These are phyloP conservation scores for Phytophthora fragariae DNA, from an alignment of 352 stramenopile species.

Conservation along the genomic window DNA sequence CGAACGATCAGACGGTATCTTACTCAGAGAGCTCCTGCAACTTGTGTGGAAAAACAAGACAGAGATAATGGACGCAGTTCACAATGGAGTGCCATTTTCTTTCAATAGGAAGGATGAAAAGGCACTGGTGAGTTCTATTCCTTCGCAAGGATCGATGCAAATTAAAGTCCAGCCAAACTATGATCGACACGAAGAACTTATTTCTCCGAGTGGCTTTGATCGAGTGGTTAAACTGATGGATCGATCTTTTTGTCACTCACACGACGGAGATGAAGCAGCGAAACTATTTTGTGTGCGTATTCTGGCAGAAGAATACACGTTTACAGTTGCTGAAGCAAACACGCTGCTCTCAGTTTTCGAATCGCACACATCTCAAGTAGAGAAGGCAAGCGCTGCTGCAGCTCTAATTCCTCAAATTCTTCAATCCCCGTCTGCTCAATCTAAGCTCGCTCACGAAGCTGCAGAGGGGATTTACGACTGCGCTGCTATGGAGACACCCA, in stretches of 20 bases:
- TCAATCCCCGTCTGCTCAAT: constrained; percentile 20
- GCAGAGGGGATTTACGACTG: constrained; percentile 64
- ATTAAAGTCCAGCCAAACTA: constrained; percentile 73
- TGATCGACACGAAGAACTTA: constrained; percentile 62
- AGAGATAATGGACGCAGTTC: constrained; percentile 57
- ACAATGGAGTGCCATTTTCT: constrained; percentile 53
- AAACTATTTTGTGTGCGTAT: constrained; percentile 73
- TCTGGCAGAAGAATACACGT: constrained; percentile 68
- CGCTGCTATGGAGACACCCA: constrained; percentile 58
- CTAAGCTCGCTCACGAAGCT: neutral
- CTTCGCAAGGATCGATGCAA: constrained; percentile 51
- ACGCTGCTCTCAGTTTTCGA: constrained; percentile 65
- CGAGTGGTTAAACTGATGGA: constrained; percentile 49
- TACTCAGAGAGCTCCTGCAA: constrained; percentile 64
- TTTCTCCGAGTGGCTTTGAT: constrained; percentile 49
- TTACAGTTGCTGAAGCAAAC: constrained; percentile 67
- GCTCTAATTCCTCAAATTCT: constrained; percentile 73
- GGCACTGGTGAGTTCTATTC: constrained; percentile 46
- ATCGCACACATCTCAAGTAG: constrained; percentile 69
- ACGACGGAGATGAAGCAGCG: constrained; percentile 62
- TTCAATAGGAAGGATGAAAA: constrained; percentile 76
- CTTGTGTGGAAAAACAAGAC: constrained; percentile 66
- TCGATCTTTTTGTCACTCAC: constrained; percentile 50
- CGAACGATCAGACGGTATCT: constrained; percentile 58
- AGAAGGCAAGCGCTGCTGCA: constrained; percentile 71